These are phyloP conservation scores for Fusarium equiseti DNA, from an alignment of 2,329 filamentous ascomycete genomes.

Conservation along the genomic window DNA sequence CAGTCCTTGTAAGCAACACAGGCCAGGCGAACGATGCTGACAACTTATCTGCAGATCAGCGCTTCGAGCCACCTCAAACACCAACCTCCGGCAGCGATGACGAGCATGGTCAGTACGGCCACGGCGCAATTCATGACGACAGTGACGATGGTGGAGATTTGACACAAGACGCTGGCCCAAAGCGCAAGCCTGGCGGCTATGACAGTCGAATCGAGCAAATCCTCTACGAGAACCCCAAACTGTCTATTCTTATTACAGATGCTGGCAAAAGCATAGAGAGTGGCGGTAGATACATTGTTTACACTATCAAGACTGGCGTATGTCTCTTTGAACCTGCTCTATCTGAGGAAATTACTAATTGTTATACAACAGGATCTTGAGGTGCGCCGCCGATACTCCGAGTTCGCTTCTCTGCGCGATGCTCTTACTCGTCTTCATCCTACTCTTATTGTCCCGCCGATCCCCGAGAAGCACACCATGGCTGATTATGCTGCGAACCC, in stretches of 20 bases:
- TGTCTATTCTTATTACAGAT: constrained; percentile 91
- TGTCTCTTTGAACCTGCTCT: constrained; percentile 43
- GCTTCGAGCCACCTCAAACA: constrained; percentile 76
- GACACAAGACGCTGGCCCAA: constrained; percentile 61
- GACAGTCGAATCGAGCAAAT: constrained; percentile 97
- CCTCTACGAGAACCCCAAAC: constrained; percentile 91
- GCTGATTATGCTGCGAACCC: constrained; percentile 98
- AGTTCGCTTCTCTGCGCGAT: constrained; percentile 91
- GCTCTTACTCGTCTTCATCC: constrained; percentile 93
- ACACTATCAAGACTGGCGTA: constrained; percentile 96
- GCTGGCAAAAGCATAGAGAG: constrained; percentile 96
- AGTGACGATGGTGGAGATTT: constrained; percentile 63
- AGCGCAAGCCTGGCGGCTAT: constrained; percentile 85
- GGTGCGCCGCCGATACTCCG: constrained; percentile 93
- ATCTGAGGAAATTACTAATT: constrained; percentile 4
- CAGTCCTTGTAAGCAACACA: neutral
- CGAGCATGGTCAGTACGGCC: constrained; percentile 55
- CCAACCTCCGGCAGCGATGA: constrained; percentile 78
- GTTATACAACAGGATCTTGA: constrained; percentile 80
- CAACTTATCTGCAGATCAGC: constrained; percentile 46
- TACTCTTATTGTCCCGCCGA: constrained; percentile 94
- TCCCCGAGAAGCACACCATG: constrained; percentile 99
- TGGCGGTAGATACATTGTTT: constrained; percentile 93
- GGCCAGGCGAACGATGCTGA: constrained; percentile 22
- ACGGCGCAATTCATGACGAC: constrained; percentile 47